Base-by-base conservation (phyloP, 2,329 filamentous ascomycete genomes). In the Apiospora pterosperma region DNA sequence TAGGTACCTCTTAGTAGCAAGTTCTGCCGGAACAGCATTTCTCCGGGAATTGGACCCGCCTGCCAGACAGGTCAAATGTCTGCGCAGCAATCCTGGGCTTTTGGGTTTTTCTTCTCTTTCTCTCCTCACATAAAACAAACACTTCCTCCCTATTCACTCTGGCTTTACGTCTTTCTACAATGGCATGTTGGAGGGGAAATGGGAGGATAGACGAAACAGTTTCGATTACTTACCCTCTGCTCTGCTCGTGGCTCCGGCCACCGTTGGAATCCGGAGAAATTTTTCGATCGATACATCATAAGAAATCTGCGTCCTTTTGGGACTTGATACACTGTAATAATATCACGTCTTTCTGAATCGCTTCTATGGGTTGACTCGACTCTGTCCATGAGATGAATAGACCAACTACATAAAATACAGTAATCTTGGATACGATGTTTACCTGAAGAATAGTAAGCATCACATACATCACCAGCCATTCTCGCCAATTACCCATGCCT, bases 121-220 rank as follows among this genome's bases (percentile, higher is more conserved):
- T 77, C 74, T 74, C 75, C 80, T 80, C 78, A 74, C 80, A 80
- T 78, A 74, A 75, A 75, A 42, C 52, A 42, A 48, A 61, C 71
- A 68, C 77, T 80, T 81, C 81, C 81, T 83, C 79, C 85, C 84
- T 87, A 89, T 89, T 88, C 86, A 89, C 86, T 89, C 86, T 87
- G 83, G 81, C 81, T 85, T 84, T 81, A 55, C 76, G 80, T 80
- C 75, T 14, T 70, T 60, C 76, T 69, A 77, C 84, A 80, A 82
- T 87, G 84, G 81, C 81, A 83, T 80, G 79, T 78, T 83, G 84
- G 87, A 89, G 86, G 87, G 87, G 87, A 89, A 89, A 89, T 77
- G 85, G 85, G 82, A 86, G 85, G 87, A 85, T 71, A 89, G 86
- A 87, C 69, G 70, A 80, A 82, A 75, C 69, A 69, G 69, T 77